These are phyloP conservation scores for Phytopythium helicoides DNA, from an alignment of 352 stramenopile species.

Conservation along the genomic window DNA sequence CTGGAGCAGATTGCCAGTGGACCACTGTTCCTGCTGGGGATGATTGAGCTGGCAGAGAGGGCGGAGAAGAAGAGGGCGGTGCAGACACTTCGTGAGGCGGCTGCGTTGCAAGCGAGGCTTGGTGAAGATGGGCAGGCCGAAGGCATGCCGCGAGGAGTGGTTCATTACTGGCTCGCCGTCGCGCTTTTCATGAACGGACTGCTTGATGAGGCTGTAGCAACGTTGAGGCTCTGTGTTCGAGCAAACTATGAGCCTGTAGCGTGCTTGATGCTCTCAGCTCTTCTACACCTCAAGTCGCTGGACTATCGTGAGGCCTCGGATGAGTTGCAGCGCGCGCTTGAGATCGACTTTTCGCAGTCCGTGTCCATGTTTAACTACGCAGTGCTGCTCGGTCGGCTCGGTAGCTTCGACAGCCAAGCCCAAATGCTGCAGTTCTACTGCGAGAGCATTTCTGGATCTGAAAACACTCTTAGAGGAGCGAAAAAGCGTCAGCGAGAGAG, in stretches of 20 bases:
- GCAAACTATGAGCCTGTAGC: conserved; percentile 42
- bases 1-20: conserved; percentile 13
- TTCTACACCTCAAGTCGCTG: conserved; percentile 26
- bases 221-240: conserved; percentile 44
- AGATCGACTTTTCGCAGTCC: conserved; percentile 48
- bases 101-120: not conserved
- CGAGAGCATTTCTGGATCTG: conserved; percentile 8
- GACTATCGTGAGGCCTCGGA: conserved; percentile 41
- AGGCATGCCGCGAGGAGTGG: conserved; percentile 6
- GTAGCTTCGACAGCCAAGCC: conserved; percentile 41
- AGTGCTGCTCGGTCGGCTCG: conserved; percentile 50
- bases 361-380: conserved; percentile 69
- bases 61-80: conserved; percentile 26
- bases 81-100: conserved; percentile 21
- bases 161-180: conserved; percentile 64
- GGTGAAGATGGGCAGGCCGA: not conserved
- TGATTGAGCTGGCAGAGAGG: conserved; percentile 27
- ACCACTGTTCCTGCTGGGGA: conserved; percentile 42
- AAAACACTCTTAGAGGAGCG: not conserved
- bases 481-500: conserved; percentile 13
- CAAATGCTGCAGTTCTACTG: conserved; percentile 57
- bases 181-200: conserved; percentile 29
- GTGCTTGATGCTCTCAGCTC: conserved; percentile 52
- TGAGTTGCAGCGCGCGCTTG: conserved; percentile 52
- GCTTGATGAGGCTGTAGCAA: conserved; percentile 11